Evolutionary conservation across 202 grass and related monocot genomes (phyloP).

Genomic region (Saccharum hybrid): DNA sequence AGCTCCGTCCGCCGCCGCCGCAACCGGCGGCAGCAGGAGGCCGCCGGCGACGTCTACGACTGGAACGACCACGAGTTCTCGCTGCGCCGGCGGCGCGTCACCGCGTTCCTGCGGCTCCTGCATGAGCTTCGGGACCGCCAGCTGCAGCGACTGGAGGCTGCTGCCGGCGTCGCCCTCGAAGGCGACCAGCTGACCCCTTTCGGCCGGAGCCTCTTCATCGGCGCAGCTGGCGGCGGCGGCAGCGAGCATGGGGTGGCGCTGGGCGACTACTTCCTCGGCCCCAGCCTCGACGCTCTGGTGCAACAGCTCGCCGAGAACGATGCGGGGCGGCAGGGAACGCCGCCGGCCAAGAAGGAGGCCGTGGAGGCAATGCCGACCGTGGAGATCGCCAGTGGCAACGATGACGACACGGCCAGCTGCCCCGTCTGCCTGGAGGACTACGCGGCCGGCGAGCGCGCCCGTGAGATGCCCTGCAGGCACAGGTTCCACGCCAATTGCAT

Average conservation of each 20-base stretch:
- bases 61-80: slow-evolving; percentile 45
- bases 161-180: slow-evolving; percentile 31
- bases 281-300: slow-evolving; percentile 55
- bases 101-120: slow-evolving; percentile 55
- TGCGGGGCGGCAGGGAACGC: slow-evolving; percentile 49
- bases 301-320: slow-evolving; percentile 61
- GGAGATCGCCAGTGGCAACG: slow-evolving; percentile 26
- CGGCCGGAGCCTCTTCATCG: slow-evolving; percentile 49
- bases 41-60: neutral
- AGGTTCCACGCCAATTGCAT: slow-evolving; percentile 72
- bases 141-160: slow-evolving; percentile 46
- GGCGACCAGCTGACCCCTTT: slow-evolving; percentile 40
- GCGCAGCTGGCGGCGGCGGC: neutral
- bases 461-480: slow-evolving; percentile 81
- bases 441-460: slow-evolving; percentile 52
- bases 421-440: slow-evolving; percentile 77
- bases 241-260: slow-evolving; percentile 40
- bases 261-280: slow-evolving; percentile 64
- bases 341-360: slow-evolving; percentile 59
- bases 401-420: slow-evolving; percentile 45
- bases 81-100: slow-evolving; percentile 50
- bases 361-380: slow-evolving; percentile 64
- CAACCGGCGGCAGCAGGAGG: slow-evolving; percentile 25
- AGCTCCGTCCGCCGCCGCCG: slow-evolving; percentile 48
- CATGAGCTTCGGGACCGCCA: slow-evolving; percentile 54